Evolutionary conservation across 345 rosid genomes (phyloP).

Genomic region (Arabidopsis suecica): DNA sequence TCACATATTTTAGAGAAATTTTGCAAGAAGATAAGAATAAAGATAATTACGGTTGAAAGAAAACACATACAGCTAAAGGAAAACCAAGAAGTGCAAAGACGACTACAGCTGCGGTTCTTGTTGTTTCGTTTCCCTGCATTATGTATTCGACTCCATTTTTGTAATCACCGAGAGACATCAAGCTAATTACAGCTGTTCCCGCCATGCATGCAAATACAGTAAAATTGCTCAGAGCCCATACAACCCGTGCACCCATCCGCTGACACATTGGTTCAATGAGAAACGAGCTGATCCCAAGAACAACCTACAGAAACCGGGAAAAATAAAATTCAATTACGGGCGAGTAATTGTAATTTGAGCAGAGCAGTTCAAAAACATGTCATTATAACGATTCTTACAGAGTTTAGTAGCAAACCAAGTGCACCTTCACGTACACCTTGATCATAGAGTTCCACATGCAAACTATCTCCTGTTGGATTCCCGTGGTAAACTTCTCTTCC

Average conservation of each 20-base stretch:
- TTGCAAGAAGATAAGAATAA: conserved; percentile 15
- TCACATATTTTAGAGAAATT: background rate
- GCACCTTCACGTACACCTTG: conserved; percentile 99
- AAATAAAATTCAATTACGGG: conserved; percentile 6
- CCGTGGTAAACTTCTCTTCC: conserved; percentile 99
- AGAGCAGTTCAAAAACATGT: background rate
- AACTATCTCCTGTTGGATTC: conserved; percentile 69
- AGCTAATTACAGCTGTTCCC: conserved; percentile 75
- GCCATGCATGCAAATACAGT: conserved; percentile 91
- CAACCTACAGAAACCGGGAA: conserved; percentile 57
- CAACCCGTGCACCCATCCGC: conserved; percentile 74
- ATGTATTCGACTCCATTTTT: conserved; percentile 59
- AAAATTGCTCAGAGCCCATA: conserved; percentile 93
- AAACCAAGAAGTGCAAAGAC: conserved; percentile 92
- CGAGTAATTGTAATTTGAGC: background rate
- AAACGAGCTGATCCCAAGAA: conserved; percentile 94
- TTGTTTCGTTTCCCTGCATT: conserved; percentile 61
- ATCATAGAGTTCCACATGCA: conserved; percentile 65
- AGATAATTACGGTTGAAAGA: background rate
- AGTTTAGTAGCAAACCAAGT: conserved; percentile 98
- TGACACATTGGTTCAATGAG: conserved; percentile 89
- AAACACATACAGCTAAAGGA: conserved; percentile 87
- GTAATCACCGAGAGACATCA: conserved; percentile 61
- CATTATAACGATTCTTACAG: conserved; percentile 68
- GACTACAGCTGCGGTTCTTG: conserved; percentile 73